Evolutionary conservation across 495 filamentous ascomycete species (phyloP), one percentile per base, ranked within the genome.

Genomic region (Aspergillus incahuasiensis): DNA sequence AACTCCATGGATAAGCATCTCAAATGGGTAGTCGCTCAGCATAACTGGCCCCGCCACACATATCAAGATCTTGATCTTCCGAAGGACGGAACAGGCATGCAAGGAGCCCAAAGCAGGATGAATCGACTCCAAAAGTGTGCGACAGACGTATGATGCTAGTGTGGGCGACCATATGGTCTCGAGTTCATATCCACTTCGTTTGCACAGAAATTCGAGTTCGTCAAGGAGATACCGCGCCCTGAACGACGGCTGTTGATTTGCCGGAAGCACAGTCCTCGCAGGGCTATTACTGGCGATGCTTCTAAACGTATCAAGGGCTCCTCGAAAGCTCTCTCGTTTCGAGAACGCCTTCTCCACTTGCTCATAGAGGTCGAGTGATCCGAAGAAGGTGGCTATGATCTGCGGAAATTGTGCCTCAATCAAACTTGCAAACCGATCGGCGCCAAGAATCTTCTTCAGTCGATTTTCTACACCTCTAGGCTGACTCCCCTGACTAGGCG

Each of bases 91-190:
- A 64, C 89, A 95, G 34, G 88, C 86, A 70, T 95, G 86, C 12
- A 96, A 74, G 15, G 92, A 87, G 2, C 94, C 95, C 11, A 96
- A 73, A 1, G 91, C 90, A n/a, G 89, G 84, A 64, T 96, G 84
- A 44, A 96, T 85, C 3, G 86, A 84, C 64, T 90, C 84, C 25
- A 97, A 71, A 9, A 97, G 76, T 43, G 82, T 85, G 20, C 95
- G 85, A 44, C 87, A 85, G 15, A 96, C 80, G 61, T 86, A 87
- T 0, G 84, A 83, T 30, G 89, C 84, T 22, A 92, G 74, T 9
- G 85, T 73, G 21, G 90, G 84, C 1, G 85, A 87, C 91, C 91
- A 98, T 21, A 96, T 77, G 3, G 70, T 78, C 18, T 77, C 70
- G 4, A 79, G 68, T 55, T 92, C 85, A 48, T 83, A 84, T 7